Evolutionary conservation across 2,329 filamentous ascomycete species (phyloP).

Genomic region (Torrubiellomyces zombiae): DNA sequence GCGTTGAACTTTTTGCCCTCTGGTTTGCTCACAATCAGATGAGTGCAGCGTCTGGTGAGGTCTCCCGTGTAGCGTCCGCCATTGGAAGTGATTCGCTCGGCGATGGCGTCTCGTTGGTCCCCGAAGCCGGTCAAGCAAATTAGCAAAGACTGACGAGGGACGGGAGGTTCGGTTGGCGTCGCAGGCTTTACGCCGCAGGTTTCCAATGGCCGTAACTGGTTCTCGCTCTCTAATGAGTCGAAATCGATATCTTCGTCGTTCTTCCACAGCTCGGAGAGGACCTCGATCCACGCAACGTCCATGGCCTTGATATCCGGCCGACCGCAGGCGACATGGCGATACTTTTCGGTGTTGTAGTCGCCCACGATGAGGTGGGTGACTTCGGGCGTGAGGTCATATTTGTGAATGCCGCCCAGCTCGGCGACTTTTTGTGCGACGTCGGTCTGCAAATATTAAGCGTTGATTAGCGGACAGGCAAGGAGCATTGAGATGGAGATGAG

Average conservation of each 20-base stretch:
- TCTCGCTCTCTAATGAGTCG: slow-evolving; percentile 45
- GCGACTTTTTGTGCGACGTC: slow-evolving; percentile 46
- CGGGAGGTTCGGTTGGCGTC: slow-evolving; percentile 7
- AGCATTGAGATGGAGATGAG: slow-evolving; percentile 2
- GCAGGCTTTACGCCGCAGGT: slow-evolving; percentile 26
- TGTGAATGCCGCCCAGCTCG: slow-evolving; percentile 76
- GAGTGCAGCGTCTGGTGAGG: slow-evolving; percentile 70
- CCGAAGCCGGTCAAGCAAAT: slow-evolving; percentile 43
- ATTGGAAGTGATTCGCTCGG: slow-evolving; percentile 47
- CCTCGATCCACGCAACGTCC: slow-evolving; percentile 69
- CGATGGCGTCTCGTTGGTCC: slow-evolving; percentile 51
- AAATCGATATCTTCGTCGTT: slow-evolving; percentile 64
- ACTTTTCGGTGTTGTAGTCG: slow-evolving; percentile 79
- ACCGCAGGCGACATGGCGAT: slow-evolving; percentile 83
- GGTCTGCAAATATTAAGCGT: slow-evolving; percentile 15
- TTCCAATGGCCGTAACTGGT: slow-evolving; percentile 48
- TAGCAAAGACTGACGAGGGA: slow-evolving; percentile 24
- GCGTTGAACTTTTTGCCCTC: slow-evolving; percentile 82
- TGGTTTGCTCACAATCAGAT: slow-evolving; percentile 65
- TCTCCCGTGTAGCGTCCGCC: slow-evolving; percentile 81
- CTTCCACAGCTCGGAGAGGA: slow-evolving; percentile 66
- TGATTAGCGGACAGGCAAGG: slow-evolving; percentile 1
- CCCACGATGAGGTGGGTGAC: slow-evolving; percentile 91
- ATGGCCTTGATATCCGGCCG: slow-evolving; percentile 75
- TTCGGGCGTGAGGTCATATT: slow-evolving; percentile 85